Evolutionary conservation across 768 basidiomycete genomes (phyloP).

Genomic region (Ramaria sp.): DNA sequence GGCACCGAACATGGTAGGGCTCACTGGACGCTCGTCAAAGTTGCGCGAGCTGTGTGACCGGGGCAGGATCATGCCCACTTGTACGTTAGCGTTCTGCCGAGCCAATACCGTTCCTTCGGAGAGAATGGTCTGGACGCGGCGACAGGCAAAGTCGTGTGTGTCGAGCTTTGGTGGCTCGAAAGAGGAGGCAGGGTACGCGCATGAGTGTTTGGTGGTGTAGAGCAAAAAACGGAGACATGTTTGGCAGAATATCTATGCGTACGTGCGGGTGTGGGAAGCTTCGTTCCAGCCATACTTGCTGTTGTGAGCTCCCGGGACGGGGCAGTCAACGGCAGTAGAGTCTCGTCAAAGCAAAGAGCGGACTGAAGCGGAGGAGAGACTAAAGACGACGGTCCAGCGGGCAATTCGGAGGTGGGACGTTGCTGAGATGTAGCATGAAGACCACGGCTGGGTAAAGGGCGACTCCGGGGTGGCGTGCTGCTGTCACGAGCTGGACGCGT

Average conservation of each 20-base stretch:
- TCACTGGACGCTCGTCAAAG: not conserved
- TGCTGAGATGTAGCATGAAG: not conserved
- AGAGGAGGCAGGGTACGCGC: not conserved
- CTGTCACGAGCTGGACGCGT: no score
- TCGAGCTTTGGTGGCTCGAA: no score
- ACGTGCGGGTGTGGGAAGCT: not conserved
- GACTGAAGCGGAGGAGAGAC: no score
- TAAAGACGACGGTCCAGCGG: constrained; percentile 49
- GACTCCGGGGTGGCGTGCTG: no score
- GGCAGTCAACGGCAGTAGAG: no score
- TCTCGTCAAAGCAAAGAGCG: no score
- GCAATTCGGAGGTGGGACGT: constrained; percentile 29
- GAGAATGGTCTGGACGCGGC: constrained; percentile 6
- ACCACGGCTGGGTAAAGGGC: not conserved
- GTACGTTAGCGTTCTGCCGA: constrained; percentile 18
- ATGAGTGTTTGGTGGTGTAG: not conserved
- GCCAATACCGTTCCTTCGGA: constrained; percentile 19
- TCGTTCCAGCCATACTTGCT: not conserved
- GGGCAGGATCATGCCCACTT: constrained; percentile 21
- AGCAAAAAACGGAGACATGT: no score
- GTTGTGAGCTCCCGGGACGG: no score
- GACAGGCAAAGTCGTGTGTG: not conserved
- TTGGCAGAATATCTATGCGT: not conserved
- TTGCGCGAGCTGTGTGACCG: constrained; percentile 18
- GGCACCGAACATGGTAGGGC: no score